Base-by-base conservation (phyloP, 2,329 filamentous ascomycete genomes). In the Pestalotiopsis sp. region DNA sequence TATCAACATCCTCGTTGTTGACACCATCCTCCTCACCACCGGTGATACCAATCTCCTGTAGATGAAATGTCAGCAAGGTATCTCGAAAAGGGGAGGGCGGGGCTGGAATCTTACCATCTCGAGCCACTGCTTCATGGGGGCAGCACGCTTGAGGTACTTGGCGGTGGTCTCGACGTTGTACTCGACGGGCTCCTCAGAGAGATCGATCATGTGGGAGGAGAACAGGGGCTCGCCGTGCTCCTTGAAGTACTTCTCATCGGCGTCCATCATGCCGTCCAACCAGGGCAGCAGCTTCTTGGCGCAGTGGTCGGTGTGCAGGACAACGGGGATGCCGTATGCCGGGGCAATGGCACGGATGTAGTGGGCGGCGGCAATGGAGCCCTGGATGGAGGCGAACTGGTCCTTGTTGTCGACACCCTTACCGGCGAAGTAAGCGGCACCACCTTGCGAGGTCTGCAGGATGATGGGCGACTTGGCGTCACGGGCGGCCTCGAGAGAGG, bases 271-370 rank as follows among this genome's bases (percentile, higher is more conserved):
- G 81, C 95, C 95, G 79, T 98, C 95, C 81, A 98, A 87, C 95
- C 95, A 98, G 71, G 96, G 96, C 68, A 98, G 91, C 69, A 98
- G 93, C 91, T 98, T 98, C 93, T 98, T 98, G 81, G 96, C 95
- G 85, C 95, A 97, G 88, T 98, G 96, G 83, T 99, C 96, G 80
- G 95, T 97, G 90, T 98, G 95, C 70, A 98, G 91, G 77, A 98
- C 87, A 75, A 97, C 94, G 78, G 95, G 95, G 74, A 98, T 86
- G 76, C 92, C 94, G 84, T 99, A 99, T 75, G 88, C 76, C 70
- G 95, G 93, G 65, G 96, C 94, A 77, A 98, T 85, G 74, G 92
- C 86, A 79, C 95, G 93, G 85, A 98, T 94, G 87, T 93, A 98
- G 86, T 97, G 93, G 75, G 96, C 96, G 76, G 89, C 95, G 72